A percentile compares a stretch with the other conserved stretches of the same genome.
Evolutionary conservation across 805 yeast species (phyloP).

Genomic region (Wickerhamomyces canadensis): DNA sequence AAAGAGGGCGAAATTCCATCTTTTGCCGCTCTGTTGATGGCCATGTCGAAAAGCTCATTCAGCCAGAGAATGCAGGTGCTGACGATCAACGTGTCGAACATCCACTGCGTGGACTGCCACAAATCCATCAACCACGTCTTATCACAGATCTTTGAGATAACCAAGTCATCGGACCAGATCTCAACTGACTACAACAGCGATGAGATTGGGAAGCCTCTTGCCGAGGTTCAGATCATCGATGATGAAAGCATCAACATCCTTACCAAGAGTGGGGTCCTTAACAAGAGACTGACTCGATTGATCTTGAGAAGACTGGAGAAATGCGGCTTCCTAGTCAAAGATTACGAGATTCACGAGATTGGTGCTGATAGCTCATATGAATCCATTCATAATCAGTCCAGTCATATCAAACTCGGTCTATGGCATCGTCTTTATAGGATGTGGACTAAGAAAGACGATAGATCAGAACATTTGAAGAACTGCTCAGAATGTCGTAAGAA

Average conservation of each 20-base stretch:
- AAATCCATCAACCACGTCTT: conserved; percentile 29
- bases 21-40: no score
- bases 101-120: conserved; percentile 54
- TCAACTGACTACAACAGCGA: background rate
- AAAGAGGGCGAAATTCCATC: background rate
- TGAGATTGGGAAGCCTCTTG: conserved; percentile 2
- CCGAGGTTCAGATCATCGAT: conserved; percentile 11
- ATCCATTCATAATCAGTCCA: background rate
- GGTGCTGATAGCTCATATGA: conserved; percentile 11
- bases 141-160: conserved; percentile 7
- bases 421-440: conserved; percentile 5
- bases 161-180: background rate
- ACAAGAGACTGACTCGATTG: conserved; percentile 4
- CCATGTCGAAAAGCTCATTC: no score
- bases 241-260: conserved; percentile 12
- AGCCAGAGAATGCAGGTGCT: conserved; percentile 10
- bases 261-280: conserved; percentile 3
- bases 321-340: conserved; percentile 18
- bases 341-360: conserved; percentile 22
- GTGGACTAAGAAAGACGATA: conserved; percentile 14
- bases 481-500: conserved; percentile 37
- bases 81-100: conserved; percentile 27
- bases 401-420: conserved; percentile 2
- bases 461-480: conserved; percentile 31
- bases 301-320: conserved; percentile 6